Base-by-base conservation (phyloP, 1,284 basidiomycete genomes). In the Leucoagaricus sp. region DNA sequence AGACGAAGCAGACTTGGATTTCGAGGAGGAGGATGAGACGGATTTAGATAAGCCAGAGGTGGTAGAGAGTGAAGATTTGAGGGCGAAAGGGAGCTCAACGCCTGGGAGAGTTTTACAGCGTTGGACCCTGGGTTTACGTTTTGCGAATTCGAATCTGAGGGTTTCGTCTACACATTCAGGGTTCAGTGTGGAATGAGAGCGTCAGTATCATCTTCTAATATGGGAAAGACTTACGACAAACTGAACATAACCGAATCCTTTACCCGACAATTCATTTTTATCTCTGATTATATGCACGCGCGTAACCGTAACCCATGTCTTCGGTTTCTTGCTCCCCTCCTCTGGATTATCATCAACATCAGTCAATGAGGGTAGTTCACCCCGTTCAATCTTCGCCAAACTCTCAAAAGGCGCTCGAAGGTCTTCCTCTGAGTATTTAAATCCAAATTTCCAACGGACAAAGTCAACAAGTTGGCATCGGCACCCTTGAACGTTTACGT, bases 161-260 rank as follows among this genome's bases (percentile, higher is more conserved):
- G 96, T 73, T 72, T 96, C 93, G 68, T 97, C 95, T 1, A 95
- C 92, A 65, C 91, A 94, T 69, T 87, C 86, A 2, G 86, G 86
- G 65, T 96, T 92, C 94, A 96, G 61, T 19, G 47, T 40, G 36
- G 2, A 3, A 28, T 36, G 17, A 52, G 49, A 5, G 17, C 17
- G 13, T 46, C 26, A 48, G 55, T 23, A 15, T 7, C 23, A 23
- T 4, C 7, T 9, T 33, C 19, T 13, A 19, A 4, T 31, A 29
- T 6, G 29, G 4, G 4, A 34, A 36, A 57, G 19, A 82, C 88
- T 66, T 69, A 94, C 95, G 53, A 78, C 69, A 63, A 98, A 94
- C 64, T 94, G 88, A 8, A 98, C 88, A 69, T 98, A 98, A 9
- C 90, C 96, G 68, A 99, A 96, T 1, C 96, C 96, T 75, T 98